A percentile compares a stretch with the other conserved stretches of the same genome.
Conservation (phyloP, 108 stramenopile genomes). For the Fragilaria crotonensis region DNA sequence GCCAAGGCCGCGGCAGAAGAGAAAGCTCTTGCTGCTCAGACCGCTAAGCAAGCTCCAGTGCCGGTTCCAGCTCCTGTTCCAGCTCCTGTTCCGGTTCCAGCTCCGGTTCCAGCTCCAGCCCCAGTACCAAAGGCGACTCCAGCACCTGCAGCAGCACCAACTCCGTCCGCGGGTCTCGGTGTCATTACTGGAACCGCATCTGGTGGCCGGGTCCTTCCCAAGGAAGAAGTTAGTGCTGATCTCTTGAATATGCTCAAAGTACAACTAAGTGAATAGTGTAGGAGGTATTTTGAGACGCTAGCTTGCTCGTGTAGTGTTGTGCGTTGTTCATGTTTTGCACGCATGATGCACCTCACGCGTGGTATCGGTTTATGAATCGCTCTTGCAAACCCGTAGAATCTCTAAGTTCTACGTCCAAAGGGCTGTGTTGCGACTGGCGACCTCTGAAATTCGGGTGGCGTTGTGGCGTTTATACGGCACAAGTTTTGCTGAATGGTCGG, state of each 20-base stretch:
- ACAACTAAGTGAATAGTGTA: too few species aligned
- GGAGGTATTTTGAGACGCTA: too few species aligned
- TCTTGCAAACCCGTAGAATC: too few species aligned
- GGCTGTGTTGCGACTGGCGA: too few species aligned
- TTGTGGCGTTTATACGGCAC: too few species aligned
- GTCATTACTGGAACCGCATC: conserved; percentile 42
- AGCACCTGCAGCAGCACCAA: conserved; percentile 1
- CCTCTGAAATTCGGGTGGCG: too few species aligned
- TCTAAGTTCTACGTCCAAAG: too few species aligned
- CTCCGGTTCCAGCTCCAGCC: conserved; percentile 19
- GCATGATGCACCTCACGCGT: too few species aligned
- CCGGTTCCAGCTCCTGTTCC: conserved; percentile 12
- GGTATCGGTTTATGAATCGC: too few species aligned
- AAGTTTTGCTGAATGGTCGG: too few species aligned
- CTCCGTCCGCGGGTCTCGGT: conserved; percentile 41
- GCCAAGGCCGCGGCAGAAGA: conserved; percentile 11
- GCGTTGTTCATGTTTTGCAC: too few species aligned
- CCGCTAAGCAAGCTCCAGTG: conserved; percentile 10
- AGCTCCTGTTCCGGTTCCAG: conserved; percentile 28
- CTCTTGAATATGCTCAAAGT: conserved; percentile 51
- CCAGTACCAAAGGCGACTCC: conserved; percentile 13
- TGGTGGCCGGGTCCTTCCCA: conserved; percentile 71
- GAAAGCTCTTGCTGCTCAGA: conserved; percentile 8
- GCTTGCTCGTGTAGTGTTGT: too few species aligned
- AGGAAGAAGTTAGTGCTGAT: conserved; percentile 73